Base-by-base conservation (phyloP, 495 filamentous ascomycete species). In the Beverwykella pulmonaria region DNA sequence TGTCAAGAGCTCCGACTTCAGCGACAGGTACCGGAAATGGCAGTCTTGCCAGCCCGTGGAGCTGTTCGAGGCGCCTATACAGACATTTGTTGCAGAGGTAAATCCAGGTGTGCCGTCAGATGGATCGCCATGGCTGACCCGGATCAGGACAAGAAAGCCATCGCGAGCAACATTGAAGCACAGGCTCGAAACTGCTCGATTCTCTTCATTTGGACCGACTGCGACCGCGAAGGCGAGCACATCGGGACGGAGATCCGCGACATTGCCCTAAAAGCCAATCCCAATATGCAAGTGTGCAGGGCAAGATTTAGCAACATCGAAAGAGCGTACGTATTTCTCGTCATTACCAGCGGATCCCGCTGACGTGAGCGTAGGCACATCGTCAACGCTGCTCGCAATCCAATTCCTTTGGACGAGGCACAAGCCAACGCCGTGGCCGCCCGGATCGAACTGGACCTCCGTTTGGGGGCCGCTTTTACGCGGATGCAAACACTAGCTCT, bases 131-230 rank as follows among this genome's bases (percentile, higher is more conserved):
- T 2, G 23, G 10, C 49, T 65, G 70, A 72, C 22, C 52, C 67
- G 62, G 15, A 17, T 23, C 23, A 95, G 88, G 88, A 93, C 73
- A 93, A 91, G 71, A 85, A 84, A 69, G 79, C 86, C 19, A 90
- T 98, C 59, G 91, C 92, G 9, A 80, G 85, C 5, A 98, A 98
- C 72, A 98, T 98, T 71, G 81, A 87, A 50, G 76, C 80, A 6
- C 86, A 94, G 75, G 94, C 95, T 14, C 83, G 83, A 48, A 81
- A 83, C 69, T 79, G 85, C 58, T 82, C 81, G 69, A 86, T 85
- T 20, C 81, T 98, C 15, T 94, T 92, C 75, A 96, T 98, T 71
- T 98, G 94, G 94, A 98, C 94, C 0, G 94, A 98, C 82, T 98
- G 94, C 78, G 94, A 98, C 81, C 87, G 93, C 53, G 94, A 98